Evolutionary conservation across 164 flowering plant species (phyloP).

Genomic region (Cinnamomum chago): DNA sequence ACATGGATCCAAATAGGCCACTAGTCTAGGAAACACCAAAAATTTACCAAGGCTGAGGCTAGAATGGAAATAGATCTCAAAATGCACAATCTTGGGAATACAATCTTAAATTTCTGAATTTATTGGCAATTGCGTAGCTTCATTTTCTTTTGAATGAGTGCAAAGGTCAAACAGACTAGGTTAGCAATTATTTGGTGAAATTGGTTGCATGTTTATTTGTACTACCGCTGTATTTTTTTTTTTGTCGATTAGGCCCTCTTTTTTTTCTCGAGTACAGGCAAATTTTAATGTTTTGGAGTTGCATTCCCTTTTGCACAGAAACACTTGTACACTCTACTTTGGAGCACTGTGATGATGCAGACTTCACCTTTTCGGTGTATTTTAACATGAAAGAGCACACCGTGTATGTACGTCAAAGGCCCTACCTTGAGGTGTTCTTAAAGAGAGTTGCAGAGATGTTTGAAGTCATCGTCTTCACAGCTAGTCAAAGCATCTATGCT

Average conservation of each 20-base stretch:
- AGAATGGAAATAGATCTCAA: too few species aligned
- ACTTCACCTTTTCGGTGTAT: constrained; percentile 78
- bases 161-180: not conserved
- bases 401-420: constrained; percentile 83
- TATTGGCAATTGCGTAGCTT: too few species aligned
- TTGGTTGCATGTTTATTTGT: not conserved
- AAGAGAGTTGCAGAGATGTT: constrained; percentile 90
- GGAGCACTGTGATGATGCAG: constrained; percentile 75
- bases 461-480: constrained; percentile 84
- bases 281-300: not conserved
- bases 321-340: constrained; percentile 92
- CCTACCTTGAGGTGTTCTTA: constrained; percentile 64
- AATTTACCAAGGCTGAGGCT: too few species aligned
- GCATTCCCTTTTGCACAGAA: constrained; percentile 39
- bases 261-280: too few species aligned
- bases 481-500: constrained; percentile 96
- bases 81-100: not conserved
- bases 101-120: not conserved
- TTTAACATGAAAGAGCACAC: constrained; percentile 87
- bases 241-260: not conserved
- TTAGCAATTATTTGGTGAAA: not conserved
- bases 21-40: too few species aligned
- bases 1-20: too few species aligned
- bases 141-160: not conserved
- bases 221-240: not conserved